phyloP scores from a whole-genome alignment of 164 flowering plant genomes.

The Aristolochia contorta region DNA sequence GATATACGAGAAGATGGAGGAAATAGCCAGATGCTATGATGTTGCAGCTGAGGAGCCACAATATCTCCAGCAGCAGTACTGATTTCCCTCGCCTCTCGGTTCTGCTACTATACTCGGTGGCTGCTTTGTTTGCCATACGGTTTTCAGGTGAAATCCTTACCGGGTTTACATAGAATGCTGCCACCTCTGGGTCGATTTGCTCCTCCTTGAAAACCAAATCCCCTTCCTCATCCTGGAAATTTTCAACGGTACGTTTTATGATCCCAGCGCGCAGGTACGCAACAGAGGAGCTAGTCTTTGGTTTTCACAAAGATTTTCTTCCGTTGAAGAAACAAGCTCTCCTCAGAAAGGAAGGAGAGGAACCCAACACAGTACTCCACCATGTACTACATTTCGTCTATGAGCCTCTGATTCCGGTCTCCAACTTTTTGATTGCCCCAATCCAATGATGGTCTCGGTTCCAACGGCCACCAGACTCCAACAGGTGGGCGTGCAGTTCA shows the following conservation, averaged over 20 bases:
- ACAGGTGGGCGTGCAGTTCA: conserved; percentile 6
- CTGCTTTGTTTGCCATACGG: not conserved
- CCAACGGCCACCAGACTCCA: conserved; percentile 2
- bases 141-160: not conserved
- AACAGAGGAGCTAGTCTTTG: not conserved
- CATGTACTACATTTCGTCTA: conserved; percentile 1
- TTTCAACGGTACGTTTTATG: not conserved
- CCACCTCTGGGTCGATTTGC: not conserved
- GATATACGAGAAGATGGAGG: too few species aligned
- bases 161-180: not conserved
- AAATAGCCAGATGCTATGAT: too few species aligned
- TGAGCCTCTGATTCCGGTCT: not conserved
- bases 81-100: too few species aligned
- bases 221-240: conserved; percentile 4
- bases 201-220: conserved; percentile 7
- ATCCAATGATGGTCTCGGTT: not conserved
- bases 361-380: not conserved
- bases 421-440: not conserved
- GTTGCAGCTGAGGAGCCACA: too few species aligned
- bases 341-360: not conserved
- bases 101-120: not conserved
- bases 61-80: too few species aligned
- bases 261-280: too few species aligned
- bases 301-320: not conserved
- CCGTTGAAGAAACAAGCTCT: not conserved